Evolutionary conservation across 345 rosid species (phyloP), one percentile per base, ranked within the genome.

Genomic region (Aquilaria yunnanensis): DNA sequence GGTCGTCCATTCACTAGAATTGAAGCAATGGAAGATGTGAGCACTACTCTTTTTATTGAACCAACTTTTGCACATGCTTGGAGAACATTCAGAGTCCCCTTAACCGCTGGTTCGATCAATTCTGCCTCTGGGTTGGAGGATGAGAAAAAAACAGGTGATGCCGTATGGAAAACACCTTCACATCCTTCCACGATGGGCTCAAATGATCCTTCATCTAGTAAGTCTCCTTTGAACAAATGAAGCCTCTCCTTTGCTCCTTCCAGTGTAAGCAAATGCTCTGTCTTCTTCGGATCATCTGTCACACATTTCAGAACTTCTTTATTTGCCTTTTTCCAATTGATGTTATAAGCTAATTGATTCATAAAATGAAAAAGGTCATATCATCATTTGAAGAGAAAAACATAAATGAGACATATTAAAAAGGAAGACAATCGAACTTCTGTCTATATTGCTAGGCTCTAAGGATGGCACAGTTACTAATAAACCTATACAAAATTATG

Each of bases 131-230:
- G 79, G 16, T 73, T 65, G 63, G 61, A 41, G 37, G 70, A 55
- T 68, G 66, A 55, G 41, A 79, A 11, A 6, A 31, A 9, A 46
- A 80, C 76, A 16, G 70, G 96, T 49, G 89, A 69, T 3, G 91
- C 96, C 0, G 79, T 69, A 68, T 83, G 92, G 67, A 86, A 78
- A 61, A 86, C 89, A 55, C 84, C 83, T 1, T 70, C 67, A 50
- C 89, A 86, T 63, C 89, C 92, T 47, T 70, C 66, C 50, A 83
- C 65, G 0, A 79, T 75, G 4, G 67, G 46, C 48, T 80, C 72
- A 30, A 77, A 80, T 14, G 76, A 67, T 33, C 72, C 69, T 69
- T 72, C 77, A 56, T 75, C 79, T 57, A 72, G 12, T 5, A 78
- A 74, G 34, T 65, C 60, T 60, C 70, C 77, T 56, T 72, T 60